These are phyloP conservation scores for Lodderomyces margitis DNA, from an alignment of 1,139 yeast genomes.

Conservation along the genomic window DNA sequence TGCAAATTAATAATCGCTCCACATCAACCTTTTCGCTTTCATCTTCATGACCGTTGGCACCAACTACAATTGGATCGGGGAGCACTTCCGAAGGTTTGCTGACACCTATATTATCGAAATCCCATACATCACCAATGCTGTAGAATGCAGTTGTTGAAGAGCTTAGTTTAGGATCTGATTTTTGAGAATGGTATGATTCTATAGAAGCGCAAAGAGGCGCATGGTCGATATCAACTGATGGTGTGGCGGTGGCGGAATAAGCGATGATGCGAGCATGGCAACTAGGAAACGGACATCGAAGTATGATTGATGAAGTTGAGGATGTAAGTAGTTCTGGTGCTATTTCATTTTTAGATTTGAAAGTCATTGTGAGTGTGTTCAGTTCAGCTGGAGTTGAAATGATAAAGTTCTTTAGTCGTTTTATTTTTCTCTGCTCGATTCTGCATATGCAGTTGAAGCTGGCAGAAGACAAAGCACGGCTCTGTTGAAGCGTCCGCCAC, in stretches of 20 bases:
- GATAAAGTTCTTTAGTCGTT: neutral
- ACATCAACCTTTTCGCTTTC: slow-evolving; percentile 30
- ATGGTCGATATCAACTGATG: slow-evolving; percentile 18
- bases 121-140: slow-evolving; percentile 61
- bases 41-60: slow-evolving; percentile 9
- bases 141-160: slow-evolving; percentile 26
- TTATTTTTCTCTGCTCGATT: neutral
- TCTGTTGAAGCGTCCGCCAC: too few species aligned
- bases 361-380: slow-evolving; percentile 8
- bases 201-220: slow-evolving; percentile 34
- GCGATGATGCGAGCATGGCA: slow-evolving; percentile 39
- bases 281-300: slow-evolving; percentile 36
- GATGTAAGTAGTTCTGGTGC: slow-evolving; percentile 5
- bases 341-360: slow-evolving; percentile 6
- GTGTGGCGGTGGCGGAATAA: slow-evolving; percentile 18
- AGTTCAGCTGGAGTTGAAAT: too few species aligned
- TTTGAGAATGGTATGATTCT: slow-evolving; percentile 7
- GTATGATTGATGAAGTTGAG: slow-evolving; percentile 10
- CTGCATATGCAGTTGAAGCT: too few species aligned
- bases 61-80: slow-evolving; percentile 12
- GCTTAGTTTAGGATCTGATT: slow-evolving; percentile 2
- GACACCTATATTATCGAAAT: slow-evolving; percentile 74
- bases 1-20: slow-evolving; percentile 56
- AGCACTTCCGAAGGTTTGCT: slow-evolving; percentile 44
- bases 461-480: too few species aligned